Base-by-base conservation (phyloP, 164 flowering plant genomes). In the Stephania yunnanensis region DNA sequence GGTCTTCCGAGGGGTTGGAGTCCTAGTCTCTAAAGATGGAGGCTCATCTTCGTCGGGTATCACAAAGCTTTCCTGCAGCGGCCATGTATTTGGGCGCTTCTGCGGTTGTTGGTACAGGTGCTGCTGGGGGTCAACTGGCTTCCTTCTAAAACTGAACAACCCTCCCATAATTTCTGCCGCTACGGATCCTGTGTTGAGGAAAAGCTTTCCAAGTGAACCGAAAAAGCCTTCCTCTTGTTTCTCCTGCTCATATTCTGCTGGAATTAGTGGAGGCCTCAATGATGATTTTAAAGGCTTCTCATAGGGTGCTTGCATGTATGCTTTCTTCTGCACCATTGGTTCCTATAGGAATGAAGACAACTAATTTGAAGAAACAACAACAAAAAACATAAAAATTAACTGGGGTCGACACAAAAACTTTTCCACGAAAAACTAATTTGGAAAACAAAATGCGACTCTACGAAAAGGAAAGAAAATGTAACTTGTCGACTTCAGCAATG, bases 11-110 rank as follows among this genome's bases (percentile, higher is more conserved):
- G 97, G 95, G 66, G 98, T 92, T 1, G 96, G 97, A 46, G 89
- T 84, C 77, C 95, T 81, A 29, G 92, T 81, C 55, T 95, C 98
- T 52, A 91, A 82, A 8, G 94, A 78, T 19, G 98, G 98, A 2
- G 98, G 95, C 81, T 88, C 98, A 76, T 95, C 99, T 79, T 85
- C 95, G 72, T 90, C 87, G 3, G 85, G 95, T 72, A 92, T 88
- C 65, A 82, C 94, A 82, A 78, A 93, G 82, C 95, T 92, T 46
- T 95, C 99, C 79, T 92, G 99, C 73, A 83, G 73, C 10, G 92
- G 97, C 98, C 99, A 95, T 36, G 78, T 25, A 58, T 80, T 78
- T 30, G 82, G 71, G 22, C 82, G 85, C 80, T 81, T 82, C 55
- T 75, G 86, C 31, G 81, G 86, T 71, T 86, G 89, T 61, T 78